These are phyloP conservation scores for Tremellales sp. DNA, from an alignment of 1,284 basidiomycete genomes.

Conservation along the genomic window DNA sequence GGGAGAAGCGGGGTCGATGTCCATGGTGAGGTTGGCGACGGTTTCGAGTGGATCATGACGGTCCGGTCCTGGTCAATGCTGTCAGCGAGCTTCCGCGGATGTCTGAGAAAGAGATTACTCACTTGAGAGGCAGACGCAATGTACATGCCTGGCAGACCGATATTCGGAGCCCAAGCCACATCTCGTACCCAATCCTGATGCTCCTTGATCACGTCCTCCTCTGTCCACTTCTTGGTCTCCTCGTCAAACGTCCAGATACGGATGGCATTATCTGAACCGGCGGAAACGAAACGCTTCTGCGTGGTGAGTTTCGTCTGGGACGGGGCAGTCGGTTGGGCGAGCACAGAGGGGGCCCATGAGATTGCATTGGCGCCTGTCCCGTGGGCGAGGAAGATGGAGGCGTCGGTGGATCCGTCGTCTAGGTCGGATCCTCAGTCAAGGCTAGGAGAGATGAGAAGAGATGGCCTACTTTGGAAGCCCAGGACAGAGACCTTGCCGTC, in stretches of 20 bases:
- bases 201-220: constrained; percentile 81
- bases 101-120: constrained; percentile 20
- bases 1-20: constrained; percentile 80
- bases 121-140: constrained; percentile 93
- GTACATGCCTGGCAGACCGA: constrained; percentile 89
- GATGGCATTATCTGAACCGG: constrained; percentile 93
- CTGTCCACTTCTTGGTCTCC: constrained; percentile 64
- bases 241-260: constrained; percentile 79
- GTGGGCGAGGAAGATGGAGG: constrained; percentile 92
- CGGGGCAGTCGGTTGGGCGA: constrained; percentile 56
- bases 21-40: constrained; percentile 74
- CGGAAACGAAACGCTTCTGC: constrained; percentile 82
- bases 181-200: constrained; percentile 98
- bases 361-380: constrained; percentile 96
- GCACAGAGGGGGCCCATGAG: constrained; percentile 93
- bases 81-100: constrained; percentile 2
- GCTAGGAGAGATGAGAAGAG: not conserved
- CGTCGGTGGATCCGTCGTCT: constrained; percentile 97
- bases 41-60: constrained; percentile 91
- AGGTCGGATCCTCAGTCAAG: not conserved
- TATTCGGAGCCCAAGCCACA: constrained; percentile 95
- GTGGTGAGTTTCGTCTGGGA: constrained; percentile 42
- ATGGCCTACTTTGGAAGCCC: constrained; percentile 83
- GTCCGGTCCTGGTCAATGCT: constrained; percentile 64
- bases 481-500: constrained; percentile 97